phyloP scores from a whole-genome alignment of 352 stramenopile genomes.

The Globisporangium nunn region DNA sequence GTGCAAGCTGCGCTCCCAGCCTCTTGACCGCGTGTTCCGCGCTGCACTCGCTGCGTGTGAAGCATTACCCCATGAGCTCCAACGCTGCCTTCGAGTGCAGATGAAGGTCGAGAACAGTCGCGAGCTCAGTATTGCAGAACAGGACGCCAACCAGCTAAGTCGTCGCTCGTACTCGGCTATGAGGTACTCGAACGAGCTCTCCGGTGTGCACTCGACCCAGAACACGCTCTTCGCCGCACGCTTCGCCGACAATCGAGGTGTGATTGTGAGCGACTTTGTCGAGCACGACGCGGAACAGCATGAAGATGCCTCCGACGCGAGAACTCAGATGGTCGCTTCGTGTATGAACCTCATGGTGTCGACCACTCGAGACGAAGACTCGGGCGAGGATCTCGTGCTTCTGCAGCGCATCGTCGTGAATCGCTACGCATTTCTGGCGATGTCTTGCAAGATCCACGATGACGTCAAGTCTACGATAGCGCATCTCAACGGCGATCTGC shows the following conservation, averaged over 20 bases:
- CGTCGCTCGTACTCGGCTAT: slow-evolving; percentile 21
- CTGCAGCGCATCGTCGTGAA: slow-evolving; percentile 40
- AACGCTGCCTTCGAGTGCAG: slow-evolving; percentile 20
- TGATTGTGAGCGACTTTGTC: slow-evolving; percentile 39
- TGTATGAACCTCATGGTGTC: slow-evolving; percentile 6
- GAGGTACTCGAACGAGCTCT: slow-evolving; percentile 26
- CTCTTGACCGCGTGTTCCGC: slow-evolving; percentile 23
- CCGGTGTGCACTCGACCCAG: slow-evolving; percentile 21
- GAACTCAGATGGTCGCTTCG: background rate
- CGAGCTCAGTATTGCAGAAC: background rate
- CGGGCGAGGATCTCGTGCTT: slow-evolving; percentile 29
- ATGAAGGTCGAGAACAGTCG: slow-evolving; percentile 10
- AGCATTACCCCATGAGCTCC: slow-evolving; percentile 26
- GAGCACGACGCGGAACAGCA: slow-evolving; percentile 18
- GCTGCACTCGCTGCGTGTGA: slow-evolving; percentile 30
- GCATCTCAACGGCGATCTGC: slow-evolving; percentile 47
- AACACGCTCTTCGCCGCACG: slow-evolving; percentile 28
- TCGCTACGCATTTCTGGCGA: slow-evolving; percentile 40
- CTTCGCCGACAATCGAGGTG: slow-evolving; percentile 20
- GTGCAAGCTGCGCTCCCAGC: slow-evolving; percentile 30
- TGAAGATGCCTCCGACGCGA: slow-evolving; percentile 8
- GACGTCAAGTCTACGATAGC: slow-evolving; percentile 36
- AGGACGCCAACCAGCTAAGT: background rate
- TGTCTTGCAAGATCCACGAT: slow-evolving; percentile 29
- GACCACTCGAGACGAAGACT: slow-evolving; percentile 17